phyloP scores from a whole-genome alignment of 2,329 filamentous ascomycete species.

The Colletotrichum salicis region DNA sequence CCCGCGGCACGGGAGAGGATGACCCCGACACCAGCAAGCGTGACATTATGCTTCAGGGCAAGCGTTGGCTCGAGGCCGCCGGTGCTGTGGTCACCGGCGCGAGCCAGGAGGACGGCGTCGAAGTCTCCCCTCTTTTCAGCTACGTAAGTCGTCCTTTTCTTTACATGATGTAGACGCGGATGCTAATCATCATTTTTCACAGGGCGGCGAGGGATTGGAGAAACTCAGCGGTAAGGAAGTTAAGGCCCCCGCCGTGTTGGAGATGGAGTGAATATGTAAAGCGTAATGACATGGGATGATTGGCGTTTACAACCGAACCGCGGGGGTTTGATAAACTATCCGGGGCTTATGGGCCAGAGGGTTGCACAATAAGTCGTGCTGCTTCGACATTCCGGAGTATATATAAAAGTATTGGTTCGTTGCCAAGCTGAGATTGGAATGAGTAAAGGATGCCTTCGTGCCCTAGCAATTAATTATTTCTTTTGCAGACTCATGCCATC shows the following conservation, averaged over 20 bases:
- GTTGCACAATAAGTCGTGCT: background rate
- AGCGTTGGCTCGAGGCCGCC: slow-evolving; percentile 83
- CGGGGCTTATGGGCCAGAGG: background rate
- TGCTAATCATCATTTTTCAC: slow-evolving; percentile 37
- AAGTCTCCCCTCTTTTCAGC: slow-evolving; percentile 92
- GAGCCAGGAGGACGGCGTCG: slow-evolving; percentile 73
- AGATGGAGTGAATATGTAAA: slow-evolving; percentile 50
- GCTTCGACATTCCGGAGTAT: background rate
- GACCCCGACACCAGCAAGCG: slow-evolving; percentile 91
- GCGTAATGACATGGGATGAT: slow-evolving; percentile 22
- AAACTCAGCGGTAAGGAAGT: slow-evolving; percentile 64
- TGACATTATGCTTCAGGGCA: slow-evolving; percentile 91
- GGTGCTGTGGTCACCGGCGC: slow-evolving; percentile 80
- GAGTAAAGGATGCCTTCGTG: background rate
- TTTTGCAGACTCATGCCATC: no score
- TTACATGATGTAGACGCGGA: background rate
- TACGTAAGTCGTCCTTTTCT: slow-evolving; percentile 76
- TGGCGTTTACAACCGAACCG: slow-evolving; percentile 17
- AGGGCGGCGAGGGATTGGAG: slow-evolving; percentile 73
- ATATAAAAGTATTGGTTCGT: slow-evolving; percentile 11
- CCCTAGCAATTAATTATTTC: background rate
- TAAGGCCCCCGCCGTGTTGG: slow-evolving; percentile 62
- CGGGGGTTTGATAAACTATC: slow-evolving; percentile 2
- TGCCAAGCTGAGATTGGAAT: background rate
- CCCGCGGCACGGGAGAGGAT: slow-evolving; percentile 84